Conservation (phyloP, 352 stramenopile genomes). For the Plasmopara viticola region DNA sequence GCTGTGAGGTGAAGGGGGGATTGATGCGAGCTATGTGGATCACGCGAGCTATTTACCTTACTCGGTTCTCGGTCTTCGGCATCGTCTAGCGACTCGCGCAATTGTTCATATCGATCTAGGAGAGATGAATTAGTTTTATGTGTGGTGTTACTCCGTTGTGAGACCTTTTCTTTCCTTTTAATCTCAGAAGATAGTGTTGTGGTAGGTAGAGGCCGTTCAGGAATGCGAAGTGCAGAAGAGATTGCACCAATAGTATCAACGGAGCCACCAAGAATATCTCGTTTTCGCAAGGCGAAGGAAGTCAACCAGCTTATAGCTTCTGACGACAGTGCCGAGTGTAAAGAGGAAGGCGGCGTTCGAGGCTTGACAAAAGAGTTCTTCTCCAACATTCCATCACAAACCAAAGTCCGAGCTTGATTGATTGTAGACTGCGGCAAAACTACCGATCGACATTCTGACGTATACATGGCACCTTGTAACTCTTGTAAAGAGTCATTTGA, state of each 20-base stretch:
- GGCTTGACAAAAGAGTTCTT: slow-evolving; percentile 5
- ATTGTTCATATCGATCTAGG: slow-evolving; percentile 20
- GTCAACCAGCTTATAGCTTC: slow-evolving; percentile 61
- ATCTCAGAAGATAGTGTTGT: not conserved
- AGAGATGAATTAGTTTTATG: slow-evolving; percentile 4
- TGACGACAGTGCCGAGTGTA: slow-evolving; percentile 6
- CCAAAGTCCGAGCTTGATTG: not conserved
- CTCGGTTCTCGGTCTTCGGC: slow-evolving; percentile 12
- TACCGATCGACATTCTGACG: slow-evolving; percentile 8
- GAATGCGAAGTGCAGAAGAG: slow-evolving; percentile 1
- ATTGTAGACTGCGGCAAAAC: not conserved
- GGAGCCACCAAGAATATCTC: slow-evolving; percentile 43
- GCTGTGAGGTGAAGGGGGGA: slow-evolving; percentile 1
- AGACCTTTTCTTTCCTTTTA: not conserved
- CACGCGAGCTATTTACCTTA: slow-evolving; percentile 3
- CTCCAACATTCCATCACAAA: not conserved
- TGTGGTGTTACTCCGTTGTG: not conserved
- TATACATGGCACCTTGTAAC: slow-evolving; percentile 7
- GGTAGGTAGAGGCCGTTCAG: not conserved
- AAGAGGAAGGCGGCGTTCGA: not conserved
- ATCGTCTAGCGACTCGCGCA: slow-evolving; percentile 22
- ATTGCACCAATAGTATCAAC: slow-evolving; percentile 19
- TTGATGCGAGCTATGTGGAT: slow-evolving; percentile 9
- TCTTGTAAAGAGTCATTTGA: slow-evolving; percentile 15
- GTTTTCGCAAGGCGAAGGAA: slow-evolving; percentile 56